Evolutionary conservation across 176 grass and related monocot genomes (phyloP), one percentile per base, ranked within the genome.

Genomic region (Puya raimondii): DNA sequence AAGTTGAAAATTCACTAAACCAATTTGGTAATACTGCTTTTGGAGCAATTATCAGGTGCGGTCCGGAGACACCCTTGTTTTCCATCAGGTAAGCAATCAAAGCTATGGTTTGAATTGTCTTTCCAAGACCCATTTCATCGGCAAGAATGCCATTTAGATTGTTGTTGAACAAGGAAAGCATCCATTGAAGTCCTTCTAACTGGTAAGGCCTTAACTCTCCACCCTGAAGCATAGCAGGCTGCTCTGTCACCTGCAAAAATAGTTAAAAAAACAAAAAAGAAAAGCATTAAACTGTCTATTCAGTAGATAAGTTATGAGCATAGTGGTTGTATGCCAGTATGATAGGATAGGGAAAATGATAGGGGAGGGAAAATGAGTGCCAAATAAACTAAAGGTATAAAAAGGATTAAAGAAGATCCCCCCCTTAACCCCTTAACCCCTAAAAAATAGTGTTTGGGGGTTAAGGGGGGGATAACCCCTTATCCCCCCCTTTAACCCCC

Each of bases 71-170:
- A 26, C 86, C 87, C 81, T 99, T 99, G 80, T 92, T 91, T 85
- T 99, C 94, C 72, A 99, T 78, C 61, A 99, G 80, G 80, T 99
- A 99, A 49, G 90, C 77, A 0, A 99, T 86, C 64, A 99, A 83
- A 75, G 85, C 74, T 90, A 99, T 99, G 70, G 94, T 93, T 66
- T 99, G 94, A 77, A 99, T 99, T 80, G 94, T 99, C 88, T 99
- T 99, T 67, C 94, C 94, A 51, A 99, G 81, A 82, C 94, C 94
- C 94, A 99, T 99, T 93, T 99, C 94, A 86, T 99, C 94, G 73
- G 94, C 94, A 51, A 99, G 82, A 72, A 99, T 99, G 57, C 94
- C 94, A 85, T 99, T 99, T 79, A 99, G 70, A 82, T 99, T 99
- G 70, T 99, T 99, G 76, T 99, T 99, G 73, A 93, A 99, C 70